Conservation (phyloP, 352 stramenopile genomes). For the Aphanomyces invadans region DNA sequence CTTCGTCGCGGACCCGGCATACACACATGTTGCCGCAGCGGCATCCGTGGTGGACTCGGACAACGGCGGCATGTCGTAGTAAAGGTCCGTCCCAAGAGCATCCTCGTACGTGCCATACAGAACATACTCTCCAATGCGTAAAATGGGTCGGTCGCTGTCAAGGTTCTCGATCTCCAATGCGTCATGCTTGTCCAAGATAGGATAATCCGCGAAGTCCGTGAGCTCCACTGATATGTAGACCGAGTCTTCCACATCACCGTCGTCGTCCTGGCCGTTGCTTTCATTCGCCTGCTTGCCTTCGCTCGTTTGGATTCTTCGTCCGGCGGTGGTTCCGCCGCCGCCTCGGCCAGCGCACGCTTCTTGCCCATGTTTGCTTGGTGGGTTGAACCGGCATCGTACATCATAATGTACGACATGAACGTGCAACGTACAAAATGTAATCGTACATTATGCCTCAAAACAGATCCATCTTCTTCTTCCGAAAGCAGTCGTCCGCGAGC, state of each 20-base stretch:
- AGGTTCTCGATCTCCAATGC: slow-evolving; percentile 17
- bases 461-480: slow-evolving; percentile 2
- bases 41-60: background rate
- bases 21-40: background rate
- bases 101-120: slow-evolving; percentile 20
- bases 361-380: background rate
- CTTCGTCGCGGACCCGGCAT: background rate
- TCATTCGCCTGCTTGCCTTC: background rate
- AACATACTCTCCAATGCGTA: slow-evolving; percentile 15
- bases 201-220: slow-evolving; percentile 17
- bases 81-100: slow-evolving; percentile 13
- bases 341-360: background rate
- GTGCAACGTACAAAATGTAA: no score
- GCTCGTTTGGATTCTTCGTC: background rate
- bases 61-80: slow-evolving; percentile 7
- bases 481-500: slow-evolving; percentile 35
- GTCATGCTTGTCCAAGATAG: slow-evolving; percentile 21
- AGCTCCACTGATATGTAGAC: slow-evolving; percentile 18
- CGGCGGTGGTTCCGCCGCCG: background rate
- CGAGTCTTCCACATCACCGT: background rate
- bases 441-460: no score
- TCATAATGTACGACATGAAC: background rate
- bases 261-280: background rate
- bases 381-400: background rate
- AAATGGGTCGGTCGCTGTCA: slow-evolving; percentile 10